phyloP scores from a whole-genome alignment of 768 basidiomycete species.

The Termitomyces sp. region DNA sequence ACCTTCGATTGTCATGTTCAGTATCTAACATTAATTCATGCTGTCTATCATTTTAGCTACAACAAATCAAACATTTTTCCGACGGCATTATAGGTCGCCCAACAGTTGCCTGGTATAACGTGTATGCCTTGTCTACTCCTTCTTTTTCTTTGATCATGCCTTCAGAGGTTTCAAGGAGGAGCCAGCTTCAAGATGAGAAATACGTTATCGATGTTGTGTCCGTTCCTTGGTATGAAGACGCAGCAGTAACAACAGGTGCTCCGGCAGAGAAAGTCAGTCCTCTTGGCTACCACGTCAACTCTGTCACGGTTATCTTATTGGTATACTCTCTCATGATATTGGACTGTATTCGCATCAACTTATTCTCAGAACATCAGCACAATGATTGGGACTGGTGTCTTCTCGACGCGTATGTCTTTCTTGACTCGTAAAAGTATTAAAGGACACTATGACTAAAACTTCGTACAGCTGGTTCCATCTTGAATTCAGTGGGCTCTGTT shows the following conservation, averaged over 20 bases:
- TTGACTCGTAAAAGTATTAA: neutral
- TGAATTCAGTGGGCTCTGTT: constrained; percentile 30
- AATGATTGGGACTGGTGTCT: constrained; percentile 35
- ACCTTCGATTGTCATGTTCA: too few species aligned
- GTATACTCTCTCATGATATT: neutral
- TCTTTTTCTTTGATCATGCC: constrained; percentile 7
- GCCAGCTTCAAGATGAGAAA: constrained; percentile 11
- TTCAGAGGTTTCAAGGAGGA: constrained; percentile 7
- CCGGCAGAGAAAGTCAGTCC: constrained; percentile 28
- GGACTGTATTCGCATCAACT: neutral
- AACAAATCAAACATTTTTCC: too few species aligned
- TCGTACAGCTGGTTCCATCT: constrained; percentile 25
- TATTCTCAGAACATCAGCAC: constrained; percentile 25
- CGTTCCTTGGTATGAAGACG: constrained; percentile 22
- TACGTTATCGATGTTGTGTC: constrained; percentile 10
- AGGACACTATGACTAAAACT: neutral
- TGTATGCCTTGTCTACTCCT: neutral
- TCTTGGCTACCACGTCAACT: constrained; percentile 28
- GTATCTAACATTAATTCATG: too few species aligned
- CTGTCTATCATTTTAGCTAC: too few species aligned
- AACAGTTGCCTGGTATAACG: too few species aligned
- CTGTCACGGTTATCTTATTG: constrained; percentile 12
- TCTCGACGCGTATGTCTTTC: constrained; percentile 21
- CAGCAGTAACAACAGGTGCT: constrained; percentile 21
- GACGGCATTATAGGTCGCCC: too few species aligned